These are phyloP conservation scores for Cyberlindnera mycetangii DNA, from an alignment of 805 yeast genomes.

Conservation along the genomic window DNA sequence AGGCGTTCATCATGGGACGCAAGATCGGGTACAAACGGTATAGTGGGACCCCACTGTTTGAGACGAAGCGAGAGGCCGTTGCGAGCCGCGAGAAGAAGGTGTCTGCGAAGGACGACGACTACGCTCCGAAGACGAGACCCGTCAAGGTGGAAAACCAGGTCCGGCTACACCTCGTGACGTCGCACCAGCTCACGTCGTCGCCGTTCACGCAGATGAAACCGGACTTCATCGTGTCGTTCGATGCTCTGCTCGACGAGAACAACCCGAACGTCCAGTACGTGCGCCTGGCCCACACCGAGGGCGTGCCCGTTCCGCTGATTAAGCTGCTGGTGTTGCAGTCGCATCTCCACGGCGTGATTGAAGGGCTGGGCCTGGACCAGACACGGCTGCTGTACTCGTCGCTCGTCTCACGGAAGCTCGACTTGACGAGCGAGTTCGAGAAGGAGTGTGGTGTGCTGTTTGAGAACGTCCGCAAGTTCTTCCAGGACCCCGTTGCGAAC, in stretches of 20 bases:
- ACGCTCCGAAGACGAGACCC: conserved; percentile 18
- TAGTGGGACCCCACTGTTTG: conserved; percentile 60
- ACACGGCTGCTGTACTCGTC: conserved; percentile 27
- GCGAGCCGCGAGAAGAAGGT: not conserved
- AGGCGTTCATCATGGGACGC: conserved; percentile 75
- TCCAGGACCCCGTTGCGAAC: conserved; percentile 7
- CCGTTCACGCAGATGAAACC: conserved; percentile 34
- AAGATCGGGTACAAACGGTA: conserved; percentile 58
- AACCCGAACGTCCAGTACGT: conserved; percentile 30
- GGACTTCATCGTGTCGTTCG: conserved; percentile 48
- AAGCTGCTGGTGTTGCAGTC: conserved; percentile 45
- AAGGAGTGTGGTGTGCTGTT: conserved; percentile 17
- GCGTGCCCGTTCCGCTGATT: conserved; percentile 38
- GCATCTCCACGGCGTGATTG: conserved; percentile 37
- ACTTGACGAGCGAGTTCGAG: conserved; percentile 17
- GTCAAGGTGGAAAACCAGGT: conserved; percentile 17
- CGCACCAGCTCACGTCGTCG: conserved; percentile 39
- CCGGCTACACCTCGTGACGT: conserved; percentile 41
- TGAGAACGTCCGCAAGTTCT: conserved; percentile 11
- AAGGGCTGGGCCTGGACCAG: not conserved
- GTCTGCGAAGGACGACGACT: conserved; percentile 19
- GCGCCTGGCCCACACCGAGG: conserved; percentile 20
- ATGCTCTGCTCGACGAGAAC: conserved; percentile 36
- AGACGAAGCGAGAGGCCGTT: conserved; percentile 14
- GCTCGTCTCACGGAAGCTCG: conserved; percentile 20